phyloP scores from a whole-genome alignment of 441 rosid genomes.

The Geranium incanum region DNA sequence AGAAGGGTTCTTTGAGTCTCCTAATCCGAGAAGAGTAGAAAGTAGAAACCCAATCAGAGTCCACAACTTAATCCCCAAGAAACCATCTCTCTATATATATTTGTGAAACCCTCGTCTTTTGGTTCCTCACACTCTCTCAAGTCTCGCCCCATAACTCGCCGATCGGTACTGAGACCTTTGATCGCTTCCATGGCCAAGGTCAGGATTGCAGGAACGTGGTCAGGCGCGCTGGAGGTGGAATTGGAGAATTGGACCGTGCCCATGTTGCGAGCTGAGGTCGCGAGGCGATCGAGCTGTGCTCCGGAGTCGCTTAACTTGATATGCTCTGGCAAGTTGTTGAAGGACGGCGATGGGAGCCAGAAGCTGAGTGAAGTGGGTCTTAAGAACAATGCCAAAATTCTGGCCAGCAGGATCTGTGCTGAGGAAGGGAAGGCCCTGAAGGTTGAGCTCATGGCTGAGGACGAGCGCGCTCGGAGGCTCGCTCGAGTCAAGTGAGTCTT shows the following conservation, averaged over 20 bases:
- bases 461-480: slow-evolving; percentile 61
- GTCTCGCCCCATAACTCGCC: too few relatives aligned
- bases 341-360: slow-evolving; percentile 47
- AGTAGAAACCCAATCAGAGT: background rate
- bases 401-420: slow-evolving; percentile 44
- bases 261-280: slow-evolving; percentile 67
- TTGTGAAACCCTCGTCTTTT: too few relatives aligned
- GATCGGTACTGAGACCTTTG: too few relatives aligned
- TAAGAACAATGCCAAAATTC: slow-evolving; percentile 59
- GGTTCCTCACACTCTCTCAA: background rate
- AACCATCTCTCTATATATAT: background rate
- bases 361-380: slow-evolving; percentile 53
- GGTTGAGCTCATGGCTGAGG: slow-evolving; percentile 50
- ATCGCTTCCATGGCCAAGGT: slow-evolving; percentile 45
- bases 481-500: slow-evolving; percentile 59
- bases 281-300: slow-evolving; percentile 44
- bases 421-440: slow-evolving; percentile 59
- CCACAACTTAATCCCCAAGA: background rate
- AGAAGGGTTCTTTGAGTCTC: background rate
- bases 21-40: background rate
- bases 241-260: slow-evolving; percentile 63
- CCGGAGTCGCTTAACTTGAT: slow-evolving; percentile 61
- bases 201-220: slow-evolving; percentile 77
- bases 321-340: slow-evolving; percentile 57
- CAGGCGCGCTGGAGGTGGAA: slow-evolving; percentile 65